Conservation (phyloP, 179 eudicot genomes). For the Gypsophila paniculata region DNA sequence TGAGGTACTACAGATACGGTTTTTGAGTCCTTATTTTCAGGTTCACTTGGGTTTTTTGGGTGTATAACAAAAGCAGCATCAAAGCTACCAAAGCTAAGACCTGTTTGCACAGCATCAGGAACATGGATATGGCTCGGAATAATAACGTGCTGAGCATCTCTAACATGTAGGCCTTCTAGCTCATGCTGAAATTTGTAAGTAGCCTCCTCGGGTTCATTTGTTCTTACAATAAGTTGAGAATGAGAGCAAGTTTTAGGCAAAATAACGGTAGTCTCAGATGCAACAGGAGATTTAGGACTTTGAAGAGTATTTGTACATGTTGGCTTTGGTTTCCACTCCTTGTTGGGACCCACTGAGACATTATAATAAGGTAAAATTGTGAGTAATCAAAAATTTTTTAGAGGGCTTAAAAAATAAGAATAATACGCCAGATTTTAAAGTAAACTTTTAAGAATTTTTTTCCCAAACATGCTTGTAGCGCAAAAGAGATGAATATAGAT, state of each 20-base stretch:
- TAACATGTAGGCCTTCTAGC: slow-evolving; percentile 52
- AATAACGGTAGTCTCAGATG: slow-evolving; percentile 34
- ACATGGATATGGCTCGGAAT: slow-evolving; percentile 84
- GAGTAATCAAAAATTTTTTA: neutral
- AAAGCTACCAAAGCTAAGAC: slow-evolving; percentile 83
- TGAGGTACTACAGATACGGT: slow-evolving; percentile 42
- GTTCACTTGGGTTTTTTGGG: slow-evolving; percentile 27
- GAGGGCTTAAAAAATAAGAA: neutral
- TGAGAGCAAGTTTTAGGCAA: slow-evolving; percentile 31
- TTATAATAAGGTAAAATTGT: neutral
- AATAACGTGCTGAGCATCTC: slow-evolving; percentile 64
- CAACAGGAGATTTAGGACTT: slow-evolving; percentile 33
- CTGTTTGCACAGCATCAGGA: slow-evolving; percentile 69
- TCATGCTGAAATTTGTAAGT: slow-evolving; percentile 42
- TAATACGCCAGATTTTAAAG: neutral
- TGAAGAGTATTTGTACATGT: slow-evolving; percentile 38
- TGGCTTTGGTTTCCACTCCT: slow-evolving; percentile 81
- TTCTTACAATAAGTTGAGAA: slow-evolving; percentile 27
- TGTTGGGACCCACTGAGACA: slow-evolving; percentile 46
- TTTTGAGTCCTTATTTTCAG: slow-evolving; percentile 35
- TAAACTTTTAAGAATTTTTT: neutral
- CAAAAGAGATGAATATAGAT: slow-evolving; percentile 1
- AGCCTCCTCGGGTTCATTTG: slow-evolving; percentile 38
- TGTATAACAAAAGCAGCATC: slow-evolving; percentile 49
- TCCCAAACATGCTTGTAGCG: neutral